Conservation (phyloP, 371 early-diverging fungal species). For the Apophysomyces trapeziformis region DNA sequence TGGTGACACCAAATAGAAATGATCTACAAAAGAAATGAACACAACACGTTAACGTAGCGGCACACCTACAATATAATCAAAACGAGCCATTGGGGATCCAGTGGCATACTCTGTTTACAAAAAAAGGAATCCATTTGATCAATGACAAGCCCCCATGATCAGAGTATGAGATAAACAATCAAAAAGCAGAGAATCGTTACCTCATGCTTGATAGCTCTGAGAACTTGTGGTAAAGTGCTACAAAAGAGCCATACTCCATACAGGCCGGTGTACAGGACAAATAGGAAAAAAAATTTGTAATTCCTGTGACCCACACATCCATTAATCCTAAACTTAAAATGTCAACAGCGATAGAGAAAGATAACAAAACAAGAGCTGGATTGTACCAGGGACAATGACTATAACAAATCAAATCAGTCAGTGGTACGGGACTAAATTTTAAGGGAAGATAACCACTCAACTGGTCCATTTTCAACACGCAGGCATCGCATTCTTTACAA, state of each 20-base stretch:
- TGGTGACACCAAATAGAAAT: conserved; percentile 48
- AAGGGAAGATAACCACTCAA: conserved; percentile 25
- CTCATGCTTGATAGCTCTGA: conserved; percentile 3
- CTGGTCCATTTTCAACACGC: conserved; percentile 70
- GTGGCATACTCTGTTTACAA: conserved; percentile 19
- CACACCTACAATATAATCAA: conserved; percentile 43
- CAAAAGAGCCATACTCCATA: conserved; percentile 34
- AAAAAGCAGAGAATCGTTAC: neutral
- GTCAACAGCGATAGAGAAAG: conserved; percentile 7
- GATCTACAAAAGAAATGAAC: conserved; percentile 17
- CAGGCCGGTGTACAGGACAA: conserved; percentile 49
- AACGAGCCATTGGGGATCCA: conserved; percentile 52
- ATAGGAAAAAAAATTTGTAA: conserved; percentile 58
- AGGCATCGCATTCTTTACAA: conserved; percentile 63
- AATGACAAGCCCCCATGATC: too few relatives aligned
- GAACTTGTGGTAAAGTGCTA: conserved; percentile 35
- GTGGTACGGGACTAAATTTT: neutral
- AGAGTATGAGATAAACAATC: neutral
- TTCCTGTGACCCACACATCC: conserved; percentile 60
- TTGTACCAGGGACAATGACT: conserved; percentile 65
- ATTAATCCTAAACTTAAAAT: conserved; percentile 43
- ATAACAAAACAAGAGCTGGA: neutral
- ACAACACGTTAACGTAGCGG: too few relatives aligned
- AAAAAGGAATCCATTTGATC: too few relatives aligned
- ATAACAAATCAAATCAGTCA: neutral